These are phyloP conservation scores for Phytopythium cucurbitacearum DNA, from an alignment of 352 stramenopile genomes.

Conservation along the genomic window DNA sequence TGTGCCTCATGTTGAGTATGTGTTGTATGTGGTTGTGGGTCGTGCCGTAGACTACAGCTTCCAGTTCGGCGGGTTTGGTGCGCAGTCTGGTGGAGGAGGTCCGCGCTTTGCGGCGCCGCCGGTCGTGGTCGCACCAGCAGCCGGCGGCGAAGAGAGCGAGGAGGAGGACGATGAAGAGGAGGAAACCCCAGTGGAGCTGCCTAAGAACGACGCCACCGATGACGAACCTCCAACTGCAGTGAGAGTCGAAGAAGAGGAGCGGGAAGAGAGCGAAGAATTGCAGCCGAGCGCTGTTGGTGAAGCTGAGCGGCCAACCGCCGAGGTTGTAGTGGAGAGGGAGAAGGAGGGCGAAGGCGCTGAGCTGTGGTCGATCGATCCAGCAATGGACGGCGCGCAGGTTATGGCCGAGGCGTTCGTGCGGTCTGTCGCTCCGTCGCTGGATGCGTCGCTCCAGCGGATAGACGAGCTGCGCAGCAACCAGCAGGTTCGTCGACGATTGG, in stretches of 20 bases:
- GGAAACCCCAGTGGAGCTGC: conserved; percentile 3
- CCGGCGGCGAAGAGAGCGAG: conserved; percentile 10
- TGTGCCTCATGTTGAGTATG: not conserved
- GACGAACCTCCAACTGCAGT: too few species aligned
- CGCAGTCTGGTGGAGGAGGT: conserved; percentile 12
- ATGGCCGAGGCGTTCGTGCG: conserved; percentile 56
- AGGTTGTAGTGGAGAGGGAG: not conserved
- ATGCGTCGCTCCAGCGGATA: conserved; percentile 69
- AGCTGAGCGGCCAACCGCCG: not conserved
- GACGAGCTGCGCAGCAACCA: conserved; percentile 53
- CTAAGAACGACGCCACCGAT: too few species aligned
- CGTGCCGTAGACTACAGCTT: conserved; percentile 38
- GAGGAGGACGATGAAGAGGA: conserved; percentile 39
- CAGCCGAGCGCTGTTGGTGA: conserved; percentile 3
- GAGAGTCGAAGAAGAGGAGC: conserved; percentile 11
- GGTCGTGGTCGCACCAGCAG: conserved; percentile 15
- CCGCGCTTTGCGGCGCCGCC: conserved; percentile 25
- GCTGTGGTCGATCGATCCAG: conserved; percentile 34
- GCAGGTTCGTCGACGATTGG: conserved; percentile 6
- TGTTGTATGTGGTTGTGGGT: not conserved
- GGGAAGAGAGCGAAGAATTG: conserved; percentile 16
- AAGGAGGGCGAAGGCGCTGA: conserved; percentile 8
- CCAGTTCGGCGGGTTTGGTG: conserved; percentile 36
- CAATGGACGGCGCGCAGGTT: conserved; percentile 39
- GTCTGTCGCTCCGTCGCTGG: conserved; percentile 52